Conservation (phyloP, 345 rosid species). For the Brassica incana region DNA sequence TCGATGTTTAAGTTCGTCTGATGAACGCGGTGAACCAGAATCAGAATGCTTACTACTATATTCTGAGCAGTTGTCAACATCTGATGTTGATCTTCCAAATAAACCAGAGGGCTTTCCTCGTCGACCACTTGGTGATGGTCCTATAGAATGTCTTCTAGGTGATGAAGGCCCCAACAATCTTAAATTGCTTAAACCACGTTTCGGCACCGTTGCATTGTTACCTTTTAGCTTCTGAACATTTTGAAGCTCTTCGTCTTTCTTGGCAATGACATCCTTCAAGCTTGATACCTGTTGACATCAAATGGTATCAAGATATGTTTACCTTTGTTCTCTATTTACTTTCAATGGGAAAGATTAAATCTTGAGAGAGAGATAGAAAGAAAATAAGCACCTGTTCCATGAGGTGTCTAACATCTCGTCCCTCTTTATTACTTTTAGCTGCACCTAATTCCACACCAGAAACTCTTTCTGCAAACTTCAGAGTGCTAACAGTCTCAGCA, state of each 20-base stretch:
- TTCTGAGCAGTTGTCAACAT: conserved; percentile 62
- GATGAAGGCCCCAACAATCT: conserved; percentile 61
- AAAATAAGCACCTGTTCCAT: conserved; percentile 70
- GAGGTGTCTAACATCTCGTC: conserved; percentile 82
- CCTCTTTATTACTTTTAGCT: conserved; percentile 88
- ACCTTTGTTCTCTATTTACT: background rate
- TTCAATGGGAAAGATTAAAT: background rate
- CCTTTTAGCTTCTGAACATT: conserved; percentile 53
- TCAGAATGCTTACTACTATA: conserved; percentile 72
- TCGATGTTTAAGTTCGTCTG: conserved; percentile 46
- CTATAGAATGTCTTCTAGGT: conserved; percentile 61
- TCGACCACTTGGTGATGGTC: conserved; percentile 46
- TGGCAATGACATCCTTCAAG: conserved; percentile 64
- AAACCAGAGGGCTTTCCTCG: conserved; percentile 45
- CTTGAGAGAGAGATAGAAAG: background rate
- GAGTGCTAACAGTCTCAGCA: conserved; percentile 86
- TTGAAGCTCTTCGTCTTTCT: conserved; percentile 85
- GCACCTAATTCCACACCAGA: conserved; percentile 98
- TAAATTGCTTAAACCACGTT: conserved; percentile 46
- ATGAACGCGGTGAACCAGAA: conserved; percentile 60
- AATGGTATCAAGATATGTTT: conserved; percentile 5
- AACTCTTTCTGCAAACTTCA: conserved; percentile 95
- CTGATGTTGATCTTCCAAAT: conserved; percentile 53
- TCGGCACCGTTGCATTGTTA: conserved; percentile 47
- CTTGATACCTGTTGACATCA: conserved; percentile 52